Evolutionary conservation across 208 protist genomes (phyloP).

Genomic region (Wallacemonas sp.): DNA sequence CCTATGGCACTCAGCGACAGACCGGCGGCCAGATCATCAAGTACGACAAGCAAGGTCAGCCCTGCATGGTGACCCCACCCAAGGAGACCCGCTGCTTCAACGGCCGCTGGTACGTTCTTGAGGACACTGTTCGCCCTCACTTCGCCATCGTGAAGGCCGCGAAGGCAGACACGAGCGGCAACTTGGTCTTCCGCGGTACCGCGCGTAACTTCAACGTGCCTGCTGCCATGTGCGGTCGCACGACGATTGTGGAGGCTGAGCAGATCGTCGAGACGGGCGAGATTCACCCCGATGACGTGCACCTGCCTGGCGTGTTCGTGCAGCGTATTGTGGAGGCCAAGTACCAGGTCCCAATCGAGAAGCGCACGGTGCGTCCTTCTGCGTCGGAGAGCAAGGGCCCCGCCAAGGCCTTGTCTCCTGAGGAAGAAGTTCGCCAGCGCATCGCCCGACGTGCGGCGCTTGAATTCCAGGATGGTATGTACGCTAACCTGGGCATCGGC

Average conservation of each 20-base stretch:
- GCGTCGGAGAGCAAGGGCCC: constrained; percentile 13
- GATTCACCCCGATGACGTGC: constrained; percentile 93
- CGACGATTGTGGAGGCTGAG: constrained; percentile 96
- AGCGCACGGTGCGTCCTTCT: constrained; percentile 32
- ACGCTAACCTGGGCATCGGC: constrained; percentile 97
- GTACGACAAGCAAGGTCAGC: constrained; percentile 86
- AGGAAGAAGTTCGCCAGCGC: constrained; percentile 60
- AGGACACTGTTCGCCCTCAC: constrained; percentile 91
- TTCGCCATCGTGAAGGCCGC: constrained; percentile 94
- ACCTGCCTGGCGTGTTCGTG: constrained; percentile 95
- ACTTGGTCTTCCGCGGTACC: constrained; percentile 89
- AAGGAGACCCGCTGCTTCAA: constrained; percentile 91
- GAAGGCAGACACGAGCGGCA: constrained; percentile 92
- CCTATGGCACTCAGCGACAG: constrained; percentile 91
- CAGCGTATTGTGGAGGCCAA: constrained; percentile 83
- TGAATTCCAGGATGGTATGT: constrained; percentile 96
- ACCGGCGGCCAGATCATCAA: constrained; percentile 93
- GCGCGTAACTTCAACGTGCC: constrained; percentile 96
- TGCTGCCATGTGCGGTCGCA: constrained; percentile 84
- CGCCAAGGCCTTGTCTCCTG: constrained; percentile 35
- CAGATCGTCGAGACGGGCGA: constrained; percentile 93
- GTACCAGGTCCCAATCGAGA: constrained; percentile 54
- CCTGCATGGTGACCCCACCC: constrained; percentile 64
- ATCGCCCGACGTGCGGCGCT: constrained; percentile 94
- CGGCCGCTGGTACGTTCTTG: constrained; percentile 90